Evolutionary conservation across 2,329 filamentous ascomycete species (phyloP).

Genomic region (Knufia fluminis): DNA sequence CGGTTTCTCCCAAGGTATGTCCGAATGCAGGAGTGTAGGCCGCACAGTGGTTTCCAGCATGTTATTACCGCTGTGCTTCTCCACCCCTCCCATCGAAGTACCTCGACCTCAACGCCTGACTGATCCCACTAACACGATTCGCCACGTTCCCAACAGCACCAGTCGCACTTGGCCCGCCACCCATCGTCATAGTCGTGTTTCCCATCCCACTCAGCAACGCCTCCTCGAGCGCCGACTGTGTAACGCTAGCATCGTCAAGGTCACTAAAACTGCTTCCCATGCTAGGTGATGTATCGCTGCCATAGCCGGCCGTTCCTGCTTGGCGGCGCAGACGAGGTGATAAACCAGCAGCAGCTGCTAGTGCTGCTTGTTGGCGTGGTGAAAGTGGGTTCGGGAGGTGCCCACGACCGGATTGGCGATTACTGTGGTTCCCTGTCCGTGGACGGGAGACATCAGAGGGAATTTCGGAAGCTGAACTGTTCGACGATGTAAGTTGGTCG

Average conservation of each 20-base stretch:
- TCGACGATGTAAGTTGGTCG: conserved; percentile 16
- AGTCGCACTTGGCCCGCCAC: conserved; percentile 4
- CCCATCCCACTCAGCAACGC: conserved; percentile 56
- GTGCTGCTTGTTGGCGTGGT: conserved; percentile 41
- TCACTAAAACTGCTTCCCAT: conserved; percentile 60
- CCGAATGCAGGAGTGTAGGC: no score
- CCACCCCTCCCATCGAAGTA: conserved; percentile 31
- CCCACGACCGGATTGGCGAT: conserved; percentile 4
- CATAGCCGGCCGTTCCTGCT: conserved; percentile 30
- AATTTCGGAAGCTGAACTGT: conserved; percentile 12
- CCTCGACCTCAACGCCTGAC: conserved; percentile 45
- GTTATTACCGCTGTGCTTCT: conserved; percentile 19
- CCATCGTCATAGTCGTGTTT: conserved; percentile 28
- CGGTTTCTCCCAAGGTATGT: no score
- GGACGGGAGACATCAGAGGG: neutral
- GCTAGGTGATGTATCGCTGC: conserved; percentile 49
- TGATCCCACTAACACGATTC: conserved; percentile 43
- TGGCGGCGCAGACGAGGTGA: conserved; percentile 26
- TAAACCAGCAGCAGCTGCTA: conserved; percentile 29
- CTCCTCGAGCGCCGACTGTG: conserved; percentile 56
- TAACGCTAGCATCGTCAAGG: conserved; percentile 56
- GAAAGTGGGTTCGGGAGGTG: conserved; percentile 24
- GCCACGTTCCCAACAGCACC: conserved; percentile 32
- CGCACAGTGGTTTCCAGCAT: no score
- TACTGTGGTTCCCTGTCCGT: neutral